Percentiles rank a stretch among this genome's conserved stretches.
Conservation (phyloP, 768 basidiomycete genomes). For the Pleurotus citrinopileatus region DNA sequence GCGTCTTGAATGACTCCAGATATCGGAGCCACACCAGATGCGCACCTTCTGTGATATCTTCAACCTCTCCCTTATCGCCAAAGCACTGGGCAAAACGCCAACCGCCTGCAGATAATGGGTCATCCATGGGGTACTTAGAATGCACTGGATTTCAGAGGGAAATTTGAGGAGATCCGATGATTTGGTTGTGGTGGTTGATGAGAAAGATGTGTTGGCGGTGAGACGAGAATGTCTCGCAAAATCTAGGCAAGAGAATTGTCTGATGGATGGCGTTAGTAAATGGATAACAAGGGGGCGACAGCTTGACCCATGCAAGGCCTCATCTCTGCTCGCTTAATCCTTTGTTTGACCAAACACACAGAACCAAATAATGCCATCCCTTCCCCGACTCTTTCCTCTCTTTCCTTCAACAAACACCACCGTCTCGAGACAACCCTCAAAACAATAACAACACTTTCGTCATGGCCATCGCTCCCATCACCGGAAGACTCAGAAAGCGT, state of each 20-base stretch:
- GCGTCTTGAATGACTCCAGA: neutral
- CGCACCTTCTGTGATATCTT: constrained; percentile 98
- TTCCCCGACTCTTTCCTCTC: constrained; percentile 15
- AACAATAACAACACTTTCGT: constrained; percentile 24
- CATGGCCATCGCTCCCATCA: constrained; percentile 90
- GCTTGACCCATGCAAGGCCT: neutral
- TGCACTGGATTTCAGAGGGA: constrained; percentile 16
- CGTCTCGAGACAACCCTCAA: constrained; percentile 17
- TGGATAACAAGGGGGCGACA: constrained; percentile 23
- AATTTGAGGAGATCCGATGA: constrained; percentile 18
- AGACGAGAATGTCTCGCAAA: constrained; percentile 11
- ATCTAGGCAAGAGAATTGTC: neutral
- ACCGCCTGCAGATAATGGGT: constrained; percentile 81
- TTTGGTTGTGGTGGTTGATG: constrained; percentile 8
- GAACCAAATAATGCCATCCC: constrained; percentile 3
- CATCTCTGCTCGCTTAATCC: constrained; percentile 7
- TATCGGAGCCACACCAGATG: constrained; percentile 9
- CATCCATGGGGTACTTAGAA: constrained; percentile 58
- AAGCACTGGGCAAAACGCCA: constrained; percentile 99
- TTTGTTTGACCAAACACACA: constrained; percentile 16
- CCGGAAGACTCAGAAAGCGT: constrained; percentile 90
- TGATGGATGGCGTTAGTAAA: constrained; percentile 16
- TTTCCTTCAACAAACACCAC: constrained; percentile 18
- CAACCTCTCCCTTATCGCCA: constrained; percentile 99
- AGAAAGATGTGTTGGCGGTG: constrained; percentile 5